Evolutionary conservation across 1,284 basidiomycete species (phyloP), one percentile per base, ranked within the genome.

Genomic region (Moniliophthora roreri): DNA sequence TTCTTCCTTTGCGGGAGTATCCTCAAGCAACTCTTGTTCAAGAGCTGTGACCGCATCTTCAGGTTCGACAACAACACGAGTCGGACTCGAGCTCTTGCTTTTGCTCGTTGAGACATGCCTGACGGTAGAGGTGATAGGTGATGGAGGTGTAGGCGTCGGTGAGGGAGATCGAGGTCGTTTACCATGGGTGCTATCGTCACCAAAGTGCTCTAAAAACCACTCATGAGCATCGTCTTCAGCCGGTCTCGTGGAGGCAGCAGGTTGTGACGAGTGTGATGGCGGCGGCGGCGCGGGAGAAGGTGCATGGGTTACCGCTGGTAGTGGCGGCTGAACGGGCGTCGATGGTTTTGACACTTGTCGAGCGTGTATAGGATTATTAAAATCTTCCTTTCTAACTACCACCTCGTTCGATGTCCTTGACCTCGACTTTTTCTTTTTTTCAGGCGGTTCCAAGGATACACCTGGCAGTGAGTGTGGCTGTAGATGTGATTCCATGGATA

Each of bases 201-300:
- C 67, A 58, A 72, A 80, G 36, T 82, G 81, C 58, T 82, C 77
- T 56, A 82, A 61, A 49, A 83, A 68, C 80, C 81, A 83, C 60
- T 83, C 80, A 60, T 84, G 77, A 2, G 80, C 70, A 62, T 85
- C 82, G 53, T 78, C 73, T 50, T 73, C 42, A 39, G 55, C 34
- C n/a, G n/a, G 48, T 48, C n/a, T 54, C 59, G 21, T 40, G 58
- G 57, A 53, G 52, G 48, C 28, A 11, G 28, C 28, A 11, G n/a
- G n/a, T n/a, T n/a, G 28, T 32, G 28, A 24, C 26, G 10, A 8
- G 8, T 46, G 24, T 11, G 23, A n/a, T 7, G 44, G 6, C 26
- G 41, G 13, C n/a, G 41, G 41, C 15, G 41, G 11, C 9, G 21
- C 3, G 21, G 24, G 44, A 11, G 44, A 15, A 28, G 21, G 44